phyloP scores from a whole-genome alignment of 2,329 filamentous ascomycete species.

The Penicillium italicum region DNA sequence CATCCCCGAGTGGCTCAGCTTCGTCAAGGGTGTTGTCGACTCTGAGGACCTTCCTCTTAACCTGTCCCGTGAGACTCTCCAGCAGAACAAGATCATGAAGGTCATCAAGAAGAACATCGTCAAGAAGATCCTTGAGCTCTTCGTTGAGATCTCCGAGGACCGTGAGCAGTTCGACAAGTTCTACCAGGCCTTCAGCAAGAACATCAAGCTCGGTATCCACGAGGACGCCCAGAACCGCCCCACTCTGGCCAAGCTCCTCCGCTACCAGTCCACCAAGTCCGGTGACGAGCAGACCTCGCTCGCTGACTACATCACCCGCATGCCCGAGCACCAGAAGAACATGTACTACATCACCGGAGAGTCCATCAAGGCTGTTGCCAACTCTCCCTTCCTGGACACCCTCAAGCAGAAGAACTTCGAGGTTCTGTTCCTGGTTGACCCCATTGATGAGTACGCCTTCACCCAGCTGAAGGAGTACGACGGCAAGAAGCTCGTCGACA shows the following conservation, averaged over 20 bases:
- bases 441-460: slow-evolving; percentile 99
- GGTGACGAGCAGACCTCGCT: slow-evolving; percentile 94
- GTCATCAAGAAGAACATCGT: slow-evolving; percentile 99
- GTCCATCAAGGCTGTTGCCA: slow-evolving; percentile 95
- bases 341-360: slow-evolving; percentile 99
- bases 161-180: slow-evolving; percentile 99
- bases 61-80: slow-evolving; percentile 98
- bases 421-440: slow-evolving; percentile 98
- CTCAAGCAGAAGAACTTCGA: slow-evolving; percentile 99
- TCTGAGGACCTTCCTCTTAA: slow-evolving; percentile 99
- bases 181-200: slow-evolving; percentile 99
- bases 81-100: slow-evolving; percentile 99
- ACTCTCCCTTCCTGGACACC: slow-evolving; percentile 97
- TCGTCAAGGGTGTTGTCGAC: slow-evolving; percentile 99
- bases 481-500: slow-evolving; percentile 99
- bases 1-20: slow-evolving; percentile 98
- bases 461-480: slow-evolving; percentile 99
- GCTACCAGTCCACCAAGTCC: slow-evolving; percentile 99
- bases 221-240: slow-evolving; percentile 97
- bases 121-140: slow-evolving; percentile 99
- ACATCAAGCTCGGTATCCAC: slow-evolving; percentile 99
- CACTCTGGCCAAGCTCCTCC: slow-evolving; percentile 92
- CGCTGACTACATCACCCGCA: slow-evolving; percentile 95
- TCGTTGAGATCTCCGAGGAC: slow-evolving; percentile 98
- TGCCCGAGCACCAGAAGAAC: slow-evolving; percentile 99